Evolutionary conservation across 2,329 filamentous ascomycete genomes (phyloP), one percentile per base, ranked within the genome.

Genomic region (Aspergillus ochraceus): DNA sequence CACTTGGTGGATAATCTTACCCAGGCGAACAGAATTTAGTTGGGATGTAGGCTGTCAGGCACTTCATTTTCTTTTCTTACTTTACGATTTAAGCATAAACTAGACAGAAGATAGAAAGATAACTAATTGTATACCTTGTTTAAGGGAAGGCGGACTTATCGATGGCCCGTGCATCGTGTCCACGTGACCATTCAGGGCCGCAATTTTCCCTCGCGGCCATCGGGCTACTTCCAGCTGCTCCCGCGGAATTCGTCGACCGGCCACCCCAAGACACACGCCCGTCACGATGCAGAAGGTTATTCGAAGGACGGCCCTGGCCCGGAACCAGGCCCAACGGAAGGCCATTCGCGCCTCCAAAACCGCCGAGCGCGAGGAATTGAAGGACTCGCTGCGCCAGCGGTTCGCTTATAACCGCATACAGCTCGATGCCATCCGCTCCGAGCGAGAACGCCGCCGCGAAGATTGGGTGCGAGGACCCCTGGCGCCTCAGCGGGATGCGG

Each of bases 381-480:
- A 66, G 60, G 72, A 58, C 52, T 63, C 49, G 55, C 70, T 67
- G 60, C 74, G 62, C 60, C 64, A 64, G 52, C 66, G 55, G 60
- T 76, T 64, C 66, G 66, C 68, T 46, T 70, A 68, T 61, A 70
- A 76, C 64, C 71, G 70, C 59, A 62, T 67, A 52, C 59, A 75
- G 60, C 62, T 76, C 57, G 69, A 77, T 59, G 70, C 73, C 59
- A 68, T 83, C 61, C 77, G 78, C 63, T 69, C 72, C 17, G 86
- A 85, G 49, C 83, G 85, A 57, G 72, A 79, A 64, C 81, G 83
- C 53, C 84, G 90, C 55, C 84, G 83, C 61, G 90, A 96, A 73
- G 88, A 94, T 74, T 96, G 90, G 86, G 80, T 89, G 64, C 77
- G 92, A 65, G 94, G 93, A 0, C 85, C 90, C 9, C 73, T 97